Conservation (phyloP, 805 yeast genomes). For the Candida mattraensis region DNA sequence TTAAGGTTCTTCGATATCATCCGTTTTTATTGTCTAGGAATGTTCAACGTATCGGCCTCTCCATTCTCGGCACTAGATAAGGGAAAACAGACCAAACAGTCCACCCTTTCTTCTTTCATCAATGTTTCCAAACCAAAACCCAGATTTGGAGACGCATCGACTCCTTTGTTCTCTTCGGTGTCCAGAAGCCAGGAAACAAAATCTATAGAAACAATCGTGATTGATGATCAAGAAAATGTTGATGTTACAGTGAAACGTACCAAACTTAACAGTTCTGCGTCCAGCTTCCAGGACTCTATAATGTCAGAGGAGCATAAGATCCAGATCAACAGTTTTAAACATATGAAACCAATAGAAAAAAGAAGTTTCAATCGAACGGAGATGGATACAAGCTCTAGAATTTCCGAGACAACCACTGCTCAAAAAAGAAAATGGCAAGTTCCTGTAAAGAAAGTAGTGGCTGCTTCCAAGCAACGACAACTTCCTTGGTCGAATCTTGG, state of each 20-base stretch:
- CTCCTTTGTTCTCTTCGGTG: no score
- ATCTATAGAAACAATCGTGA: no score
- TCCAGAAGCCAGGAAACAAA: no score
- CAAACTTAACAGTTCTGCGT: no score
- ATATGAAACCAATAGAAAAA: constrained; percentile 22
- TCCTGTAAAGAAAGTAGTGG: constrained; percentile 5
- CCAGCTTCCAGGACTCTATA: constrained; percentile 5
- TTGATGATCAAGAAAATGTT: constrained; percentile 4
- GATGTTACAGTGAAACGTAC: no score
- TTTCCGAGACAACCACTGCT: no score
- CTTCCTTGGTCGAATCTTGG: constrained; percentile 20
- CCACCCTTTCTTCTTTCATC: constrained; percentile 20
- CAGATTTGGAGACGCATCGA: constrained; percentile 3
- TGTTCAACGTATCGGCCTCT: no score
- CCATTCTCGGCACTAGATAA: constrained; percentile 10
- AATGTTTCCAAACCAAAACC: constrained; percentile 14
- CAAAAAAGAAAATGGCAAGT: constrained; percentile 2
- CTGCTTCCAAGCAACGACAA: constrained; percentile 18
- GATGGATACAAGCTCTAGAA: constrained; percentile 4
- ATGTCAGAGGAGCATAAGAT: no score
- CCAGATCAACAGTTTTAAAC: constrained; percentile 25
- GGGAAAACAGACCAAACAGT: constrained; percentile 15
- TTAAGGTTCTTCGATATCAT: no score
- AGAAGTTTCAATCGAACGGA: constrained; percentile 10
- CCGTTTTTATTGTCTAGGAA: no score